Evolutionary conservation across 129 eudicot genomes (phyloP).

Genomic region (Solidago caesia): DNA sequence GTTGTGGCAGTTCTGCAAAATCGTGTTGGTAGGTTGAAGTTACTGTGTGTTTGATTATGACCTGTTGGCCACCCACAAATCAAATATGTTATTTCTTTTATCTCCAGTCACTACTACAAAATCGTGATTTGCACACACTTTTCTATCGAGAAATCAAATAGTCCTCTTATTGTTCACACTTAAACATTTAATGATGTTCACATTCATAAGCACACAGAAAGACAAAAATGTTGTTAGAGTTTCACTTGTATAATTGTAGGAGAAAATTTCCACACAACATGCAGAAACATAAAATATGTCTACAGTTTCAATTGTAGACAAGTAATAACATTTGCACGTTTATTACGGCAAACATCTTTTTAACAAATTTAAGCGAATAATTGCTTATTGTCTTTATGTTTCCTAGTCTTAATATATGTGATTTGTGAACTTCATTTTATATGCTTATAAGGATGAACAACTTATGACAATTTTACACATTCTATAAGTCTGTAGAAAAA

Average conservation of each 20-base stretch:
- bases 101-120: constrained; percentile 2
- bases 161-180: neutral
- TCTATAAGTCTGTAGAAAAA: neutral
- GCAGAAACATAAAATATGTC: neutral
- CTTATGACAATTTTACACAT: neutral
- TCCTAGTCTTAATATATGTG: neutral
- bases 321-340: neutral
- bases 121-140: neutral
- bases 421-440: neutral
- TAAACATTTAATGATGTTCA: neutral
- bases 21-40: constrained; percentile 62
- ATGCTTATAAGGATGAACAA: neutral
- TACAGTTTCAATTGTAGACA: neutral
- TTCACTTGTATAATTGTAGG: neutral
- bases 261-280: neutral
- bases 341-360: neutral
- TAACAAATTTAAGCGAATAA: neutral
- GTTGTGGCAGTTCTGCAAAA: constrained; percentile 76
- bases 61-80: neutral
- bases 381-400: neutral
- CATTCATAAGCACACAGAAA: neutral
- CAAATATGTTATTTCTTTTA: neutral
- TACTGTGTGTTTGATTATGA: constrained; percentile 10
- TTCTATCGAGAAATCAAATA: neutral
- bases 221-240: neutral